phyloP scores from a whole-genome alignment of 192 early-diverging fungal genomes.

The Linderina pennispora region DNA sequence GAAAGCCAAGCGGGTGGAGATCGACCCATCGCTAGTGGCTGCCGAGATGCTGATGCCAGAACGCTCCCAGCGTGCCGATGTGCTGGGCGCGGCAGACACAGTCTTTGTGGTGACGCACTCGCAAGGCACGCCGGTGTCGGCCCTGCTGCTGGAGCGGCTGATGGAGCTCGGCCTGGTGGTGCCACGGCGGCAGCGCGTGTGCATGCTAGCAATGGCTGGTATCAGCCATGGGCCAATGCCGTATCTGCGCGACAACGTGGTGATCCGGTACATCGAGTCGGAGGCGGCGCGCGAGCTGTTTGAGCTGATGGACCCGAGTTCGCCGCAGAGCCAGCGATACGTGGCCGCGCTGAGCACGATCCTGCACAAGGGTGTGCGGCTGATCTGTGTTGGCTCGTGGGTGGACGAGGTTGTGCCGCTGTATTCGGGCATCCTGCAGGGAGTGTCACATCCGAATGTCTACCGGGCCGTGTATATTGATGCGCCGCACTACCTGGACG shows the following conservation, averaged over 20 bases:
- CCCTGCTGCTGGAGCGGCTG: constrained; percentile 67
- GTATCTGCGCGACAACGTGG: constrained; percentile 68
- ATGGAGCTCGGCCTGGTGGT: constrained; percentile 63
- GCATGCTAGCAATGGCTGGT: constrained; percentile 88
- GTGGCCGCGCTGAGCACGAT: constrained; percentile 61
- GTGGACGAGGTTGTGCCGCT: constrained; percentile 96
- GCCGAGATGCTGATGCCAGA: constrained; percentile 33
- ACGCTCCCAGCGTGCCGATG: constrained; percentile 13
- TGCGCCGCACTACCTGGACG: constrained; percentile 68
- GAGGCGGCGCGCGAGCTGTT: constrained; percentile 91
- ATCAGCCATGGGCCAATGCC: constrained; percentile 89
- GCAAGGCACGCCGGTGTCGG: constrained; percentile 89
- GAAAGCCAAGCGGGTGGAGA: too few species aligned
- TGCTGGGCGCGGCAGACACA: constrained; percentile 51
- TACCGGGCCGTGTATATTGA: constrained; percentile 91
- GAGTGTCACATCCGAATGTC: constrained; percentile 69
- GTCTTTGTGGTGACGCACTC: constrained; percentile 89
- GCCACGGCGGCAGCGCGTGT: constrained; percentile 60
- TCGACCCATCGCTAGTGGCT: constrained; percentile 14
- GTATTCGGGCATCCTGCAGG: constrained; percentile 67
- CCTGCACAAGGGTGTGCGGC: constrained; percentile 61
- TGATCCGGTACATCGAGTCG: constrained; percentile 85
- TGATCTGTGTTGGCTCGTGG: constrained; percentile 78
- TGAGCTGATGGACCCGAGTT: constrained; percentile 82
- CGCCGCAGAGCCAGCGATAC: constrained; percentile 63